A percentile compares a stretch with the other conserved stretches of the same genome.
Evolutionary conservation across 2,329 filamentous ascomycete species (phyloP).

Genomic region (Colletotrichum eleusines): DNA sequence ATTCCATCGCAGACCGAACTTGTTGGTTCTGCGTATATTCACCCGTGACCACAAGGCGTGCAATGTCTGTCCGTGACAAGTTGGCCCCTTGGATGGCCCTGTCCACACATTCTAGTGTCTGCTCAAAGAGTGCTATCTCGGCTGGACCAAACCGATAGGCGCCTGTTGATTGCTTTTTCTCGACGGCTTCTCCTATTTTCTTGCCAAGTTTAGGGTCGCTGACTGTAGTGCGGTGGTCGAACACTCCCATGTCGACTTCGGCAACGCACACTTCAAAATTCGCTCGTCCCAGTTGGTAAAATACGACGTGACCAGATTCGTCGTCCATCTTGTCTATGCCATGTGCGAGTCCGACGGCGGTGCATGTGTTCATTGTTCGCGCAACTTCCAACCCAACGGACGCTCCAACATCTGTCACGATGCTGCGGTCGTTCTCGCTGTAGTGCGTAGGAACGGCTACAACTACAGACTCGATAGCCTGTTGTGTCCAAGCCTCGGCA

Average conservation of each 20-base stretch:
- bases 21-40: background rate
- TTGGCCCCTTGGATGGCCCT: background rate
- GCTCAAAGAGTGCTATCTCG: background rate
- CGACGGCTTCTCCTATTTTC: background rate
- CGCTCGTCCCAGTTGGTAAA: constrained; percentile 9
- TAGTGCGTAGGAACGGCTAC: constrained; percentile 3
- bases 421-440: background rate
- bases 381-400: background rate
- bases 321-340: constrained; percentile 11
- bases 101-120: background rate
- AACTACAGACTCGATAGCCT: background rate
- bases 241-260: constrained; percentile 11
- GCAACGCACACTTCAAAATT: constrained; percentile 6
- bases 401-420: background rate
- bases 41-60: background rate
- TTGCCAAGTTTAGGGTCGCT: background rate
- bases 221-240: background rate
- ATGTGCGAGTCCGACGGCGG: background rate
- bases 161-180: background rate
- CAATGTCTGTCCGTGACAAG: background rate
- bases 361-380: background rate
- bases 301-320: background rate
- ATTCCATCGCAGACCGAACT: background rate
- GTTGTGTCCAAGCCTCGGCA: background rate
- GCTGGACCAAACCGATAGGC: background rate